Base-by-base conservation (phyloP, 768 basidiomycete genomes). In the Auriculariales sp. region DNA sequence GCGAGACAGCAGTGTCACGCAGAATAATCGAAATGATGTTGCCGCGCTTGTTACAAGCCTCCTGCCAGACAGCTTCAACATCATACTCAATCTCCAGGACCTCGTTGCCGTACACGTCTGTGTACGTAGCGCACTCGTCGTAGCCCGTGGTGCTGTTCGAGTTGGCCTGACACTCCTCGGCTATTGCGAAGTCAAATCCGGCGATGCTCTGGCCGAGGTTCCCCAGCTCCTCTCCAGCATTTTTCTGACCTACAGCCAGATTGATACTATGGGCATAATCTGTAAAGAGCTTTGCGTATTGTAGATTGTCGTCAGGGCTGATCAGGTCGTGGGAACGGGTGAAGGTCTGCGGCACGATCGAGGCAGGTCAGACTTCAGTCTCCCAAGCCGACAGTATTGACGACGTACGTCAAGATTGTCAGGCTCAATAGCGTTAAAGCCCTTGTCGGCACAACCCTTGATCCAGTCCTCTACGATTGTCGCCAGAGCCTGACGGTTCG, bases 151-250 rank as follows among this genome's bases (percentile, higher is more conserved):
- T n/a, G n/a, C n/a, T n/a, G n/a, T n/a, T n/a, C n/a, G n/a, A n/a
- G n/a, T n/a, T n/a, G n/a, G n/a, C 14, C 39, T 44, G 19, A 25
- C 39, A 44, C 39, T 44, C 39, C 39, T 44, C 39, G 39, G 39
- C 39, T 19, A 44, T 25, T 5, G 39, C 39, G 22, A 44, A 44
- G 4, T 44, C 39, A 4, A 44, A 44, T 19, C 39, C 39, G 7
- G 39, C 39, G 12, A 6, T 6, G 22, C 12, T 44, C 39, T 44
- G 22, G 39, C 39, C 39, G 7, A 24, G 22, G 15, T 6, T 1
- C 19, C 22, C 39, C 22, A 44, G 22, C 39, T 44, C 39, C 22
- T 12, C 19, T 19, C 39, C 39, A 25, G 39, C 15, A 25, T 44
- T 44, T 25, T 44, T 44, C 39, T 44, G 39, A 19, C 7, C 39